Percentiles rank a stretch among this genome's conserved stretches.
Conservation (phyloP, 2,329 filamentous ascomycete species). For the Diaporthe destruens region DNA sequence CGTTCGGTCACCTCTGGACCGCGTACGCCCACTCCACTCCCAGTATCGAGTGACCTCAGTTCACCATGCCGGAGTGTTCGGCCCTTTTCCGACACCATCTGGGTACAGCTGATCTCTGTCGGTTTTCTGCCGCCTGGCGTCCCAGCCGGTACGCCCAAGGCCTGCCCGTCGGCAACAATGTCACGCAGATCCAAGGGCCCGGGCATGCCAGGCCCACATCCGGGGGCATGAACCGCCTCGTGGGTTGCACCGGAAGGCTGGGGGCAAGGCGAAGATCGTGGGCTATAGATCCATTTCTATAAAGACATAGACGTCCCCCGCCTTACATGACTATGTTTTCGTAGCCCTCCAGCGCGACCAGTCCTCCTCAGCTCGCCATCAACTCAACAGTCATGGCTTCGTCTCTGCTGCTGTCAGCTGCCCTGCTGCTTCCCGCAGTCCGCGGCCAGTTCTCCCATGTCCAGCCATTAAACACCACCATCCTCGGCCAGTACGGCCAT, state of each 20-base stretch:
- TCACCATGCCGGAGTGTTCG: slow-evolving; percentile 2
- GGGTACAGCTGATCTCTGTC: slow-evolving; percentile 30
- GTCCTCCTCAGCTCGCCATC: slow-evolving; percentile 25
- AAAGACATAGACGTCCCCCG: slow-evolving; percentile 11
- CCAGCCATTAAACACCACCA: slow-evolving; percentile 57
- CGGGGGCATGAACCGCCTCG: neutral
- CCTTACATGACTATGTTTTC: neutral
- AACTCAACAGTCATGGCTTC: slow-evolving; percentile 29
- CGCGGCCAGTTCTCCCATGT: slow-evolving; percentile 52
- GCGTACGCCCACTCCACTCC: slow-evolving; percentile 27
- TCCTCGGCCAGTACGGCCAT: slow-evolving; percentile 55
- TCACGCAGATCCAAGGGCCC: slow-evolving; percentile 3
- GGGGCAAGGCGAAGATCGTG: slow-evolving; percentile 1
- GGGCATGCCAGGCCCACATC: neutral
- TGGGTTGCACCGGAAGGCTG: neutral
- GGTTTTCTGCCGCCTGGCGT: slow-evolving; percentile 17
- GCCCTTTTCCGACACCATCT: slow-evolving; percentile 26
- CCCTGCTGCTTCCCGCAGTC: slow-evolving; percentile 37
- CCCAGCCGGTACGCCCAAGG: neutral
- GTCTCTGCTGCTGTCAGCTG: slow-evolving; percentile 37
- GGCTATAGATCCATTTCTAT: neutral
- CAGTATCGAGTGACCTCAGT: slow-evolving; percentile 29
- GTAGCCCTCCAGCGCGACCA: slow-evolving; percentile 26
- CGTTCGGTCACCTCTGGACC: slow-evolving; percentile 18
- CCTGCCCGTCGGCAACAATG: slow-evolving; percentile 1